These are phyloP conservation scores for Alternaria brassicae DNA, from an alignment of 2,329 filamentous ascomycete genomes.

Conservation along the genomic window DNA sequence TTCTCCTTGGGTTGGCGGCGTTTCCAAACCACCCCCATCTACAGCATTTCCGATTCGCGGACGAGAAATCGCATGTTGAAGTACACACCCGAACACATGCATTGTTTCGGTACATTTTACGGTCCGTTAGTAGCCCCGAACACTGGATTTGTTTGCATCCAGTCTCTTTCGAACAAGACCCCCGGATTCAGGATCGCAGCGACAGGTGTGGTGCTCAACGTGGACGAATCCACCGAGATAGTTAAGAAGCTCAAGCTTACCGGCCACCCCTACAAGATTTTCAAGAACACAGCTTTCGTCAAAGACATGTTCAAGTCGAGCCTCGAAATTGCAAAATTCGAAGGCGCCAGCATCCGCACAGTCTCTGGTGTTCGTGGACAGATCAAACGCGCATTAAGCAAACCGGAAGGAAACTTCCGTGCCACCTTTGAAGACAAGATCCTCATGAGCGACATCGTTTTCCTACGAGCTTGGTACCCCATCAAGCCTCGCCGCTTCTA, in stretches of 20 bases:
- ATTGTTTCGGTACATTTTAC: conserved; percentile 96
- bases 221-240: conserved; percentile 95
- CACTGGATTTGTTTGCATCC: conserved; percentile 92
- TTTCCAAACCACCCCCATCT: conserved; percentile 91
- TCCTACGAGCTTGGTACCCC: conserved; percentile 95
- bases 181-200: conserved; percentile 94
- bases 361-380: conserved; percentile 95
- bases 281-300: conserved; percentile 99
- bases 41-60: conserved; percentile 92
- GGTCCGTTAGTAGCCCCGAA: conserved; percentile 94
- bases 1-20: conserved; percentile 96
- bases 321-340: conserved; percentile 97
- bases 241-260: conserved; percentile 99
- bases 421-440: conserved; percentile 99
- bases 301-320: conserved; percentile 96
- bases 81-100: conserved; percentile 99
- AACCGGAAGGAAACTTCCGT: conserved; percentile 94
- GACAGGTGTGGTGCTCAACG: conserved; percentile 89
- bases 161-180: conserved; percentile 82
- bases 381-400: conserved; percentile 92
- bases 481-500: conserved; percentile 96
- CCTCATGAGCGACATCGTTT: conserved; percentile 94
- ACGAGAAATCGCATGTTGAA: conserved; percentile 97
- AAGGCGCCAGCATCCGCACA: conserved; percentile 93
- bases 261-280: conserved; percentile 93